These are phyloP conservation scores for Lyophyllum shimeji DNA, from an alignment of 768 basidiomycete genomes.

Conservation along the genomic window DNA sequence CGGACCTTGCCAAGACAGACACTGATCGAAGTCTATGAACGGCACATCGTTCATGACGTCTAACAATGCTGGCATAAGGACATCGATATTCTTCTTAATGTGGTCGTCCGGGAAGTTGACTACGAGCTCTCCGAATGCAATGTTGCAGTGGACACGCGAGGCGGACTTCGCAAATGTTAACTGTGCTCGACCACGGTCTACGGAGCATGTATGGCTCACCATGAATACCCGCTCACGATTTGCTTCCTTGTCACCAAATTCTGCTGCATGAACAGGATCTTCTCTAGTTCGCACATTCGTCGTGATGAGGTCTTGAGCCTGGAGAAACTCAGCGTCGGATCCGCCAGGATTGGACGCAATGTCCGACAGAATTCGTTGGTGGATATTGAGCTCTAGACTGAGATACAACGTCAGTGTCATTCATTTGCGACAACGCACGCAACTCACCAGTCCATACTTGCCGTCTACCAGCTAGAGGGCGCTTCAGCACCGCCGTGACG, in stretches of 20 bases:
- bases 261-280: slow-evolving; percentile 27
- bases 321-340: slow-evolving; percentile 42
- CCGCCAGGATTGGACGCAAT: slow-evolving; percentile 59
- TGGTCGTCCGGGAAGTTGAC: slow-evolving; percentile 58
- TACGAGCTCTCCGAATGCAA: slow-evolving; percentile 81
- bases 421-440: neutral
- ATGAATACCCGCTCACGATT: slow-evolving; percentile 44
- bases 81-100: slow-evolving; percentile 49
- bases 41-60: slow-evolving; percentile 74
- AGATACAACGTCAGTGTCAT: slow-evolving; percentile 2
- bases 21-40: slow-evolving; percentile 73
- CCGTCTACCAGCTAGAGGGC: neutral
- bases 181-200: slow-evolving; percentile 2
- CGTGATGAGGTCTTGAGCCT: slow-evolving; percentile 56
- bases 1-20: slow-evolving; percentile 79
- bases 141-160: slow-evolving; percentile 74
- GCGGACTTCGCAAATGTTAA: slow-evolving; percentile 46
- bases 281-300: slow-evolving; percentile 54
- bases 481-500: too few relatives aligned
- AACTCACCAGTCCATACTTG: slow-evolving; percentile 53
- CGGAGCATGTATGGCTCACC: slow-evolving; percentile 8
- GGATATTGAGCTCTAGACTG: slow-evolving; percentile 79
- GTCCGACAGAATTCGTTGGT: slow-evolving; percentile 73
- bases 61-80: slow-evolving; percentile 57
- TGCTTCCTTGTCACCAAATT: slow-evolving; percentile 26